These are phyloP conservation scores for Fusarium ramigenum DNA, from an alignment of 2,329 filamentous ascomycete species.

Conservation along the genomic window DNA sequence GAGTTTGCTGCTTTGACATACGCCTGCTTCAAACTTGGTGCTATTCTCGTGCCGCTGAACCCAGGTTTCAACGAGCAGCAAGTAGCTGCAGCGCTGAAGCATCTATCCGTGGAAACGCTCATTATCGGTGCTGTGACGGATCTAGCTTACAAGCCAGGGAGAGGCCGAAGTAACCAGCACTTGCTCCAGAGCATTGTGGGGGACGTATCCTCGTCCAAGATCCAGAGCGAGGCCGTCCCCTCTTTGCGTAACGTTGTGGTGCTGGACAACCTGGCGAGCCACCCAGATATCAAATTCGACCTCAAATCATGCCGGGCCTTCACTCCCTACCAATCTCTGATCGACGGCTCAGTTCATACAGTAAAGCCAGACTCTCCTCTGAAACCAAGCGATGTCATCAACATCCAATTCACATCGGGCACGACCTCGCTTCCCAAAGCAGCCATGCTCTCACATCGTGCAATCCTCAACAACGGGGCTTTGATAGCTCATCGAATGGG, in stretches of 20 bases:
- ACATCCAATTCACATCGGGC: conserved; percentile 98
- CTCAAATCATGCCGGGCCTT: conserved; percentile 54
- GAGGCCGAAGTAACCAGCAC: conserved; percentile 62
- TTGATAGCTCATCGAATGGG: conserved; percentile 89
- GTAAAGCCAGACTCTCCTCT: conserved; percentile 59
- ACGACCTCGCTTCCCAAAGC: conserved; percentile 93
- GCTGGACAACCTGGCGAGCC: conserved; percentile 75
- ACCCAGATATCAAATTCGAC: conserved; percentile 56
- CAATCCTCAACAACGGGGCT: conserved; percentile 91
- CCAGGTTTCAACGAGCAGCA: conserved; percentile 86
- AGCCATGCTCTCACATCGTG: conserved; percentile 84
- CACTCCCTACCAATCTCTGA: conserved; percentile 57
- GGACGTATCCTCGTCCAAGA: conserved; percentile 47
- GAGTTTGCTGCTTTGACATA: conserved; percentile 90
- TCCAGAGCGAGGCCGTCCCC: conserved; percentile 65
- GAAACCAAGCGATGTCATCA: conserved; percentile 76
- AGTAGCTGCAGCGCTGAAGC: conserved; percentile 79
- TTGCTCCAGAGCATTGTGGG: conserved; percentile 59
- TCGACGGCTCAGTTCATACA: conserved; percentile 44
- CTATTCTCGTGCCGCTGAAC: conserved; percentile 91
- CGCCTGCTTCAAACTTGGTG: conserved; percentile 93
- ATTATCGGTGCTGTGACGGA: conserved; percentile 91
- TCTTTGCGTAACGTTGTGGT: conserved; percentile 76
- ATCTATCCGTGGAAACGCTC: conserved; percentile 77
- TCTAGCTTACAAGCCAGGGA: conserved; percentile 70